Base-by-base conservation (phyloP, 176 grass and related monocot genomes). In the Raddia guianensis region DNA sequence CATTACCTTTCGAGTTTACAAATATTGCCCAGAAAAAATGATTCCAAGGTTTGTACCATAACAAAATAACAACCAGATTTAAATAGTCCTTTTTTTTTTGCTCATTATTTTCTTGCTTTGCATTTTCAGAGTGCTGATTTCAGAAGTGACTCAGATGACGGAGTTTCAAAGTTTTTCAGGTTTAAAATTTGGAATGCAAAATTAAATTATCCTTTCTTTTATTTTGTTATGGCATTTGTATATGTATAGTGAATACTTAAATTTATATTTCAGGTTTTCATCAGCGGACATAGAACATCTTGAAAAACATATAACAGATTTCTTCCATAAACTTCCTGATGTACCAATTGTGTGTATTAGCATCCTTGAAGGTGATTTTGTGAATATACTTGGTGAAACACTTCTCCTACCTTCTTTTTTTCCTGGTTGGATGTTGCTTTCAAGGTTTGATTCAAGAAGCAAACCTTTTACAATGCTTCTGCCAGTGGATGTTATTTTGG, bases 321-420 rank as follows among this genome's bases (percentile, higher is more conserved):
- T 98, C 72, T 95, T 91, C 62, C 49, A 84, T 69, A 89, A 76
- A 44, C 95, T 98, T 65, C 95, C 95, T 14, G 80, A 69, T 74
- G 75, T 93, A 73, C 90, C 90, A 44, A 81, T 95, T 50, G 81
- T 98, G n/a, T 98, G 95, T 61, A 87, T 98, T 67, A 98, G 95
- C 72, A 84, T 98, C 83, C 83, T 98, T 58, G 95, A 81, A 67
- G 86, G 82, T 79, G 86, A 94, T 92, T 86, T 91, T 86, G 86
- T 73, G 44, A 80, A 79, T 75, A 61, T 92, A 51, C 71, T 92
- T 49, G 86, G 81, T 77, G 86, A 86, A 91, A 76, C 75, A 60
- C 78, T 84, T 82, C 64, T 85, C 74, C 84, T 89, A 61, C 81
- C 86, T 63, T 83, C 86, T 9, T 82, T 73, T 54, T 98, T 88